Evolutionary conservation across 2,329 filamentous ascomycete species (phyloP).

Genomic region (Colletotrichum coccodes): DNA sequence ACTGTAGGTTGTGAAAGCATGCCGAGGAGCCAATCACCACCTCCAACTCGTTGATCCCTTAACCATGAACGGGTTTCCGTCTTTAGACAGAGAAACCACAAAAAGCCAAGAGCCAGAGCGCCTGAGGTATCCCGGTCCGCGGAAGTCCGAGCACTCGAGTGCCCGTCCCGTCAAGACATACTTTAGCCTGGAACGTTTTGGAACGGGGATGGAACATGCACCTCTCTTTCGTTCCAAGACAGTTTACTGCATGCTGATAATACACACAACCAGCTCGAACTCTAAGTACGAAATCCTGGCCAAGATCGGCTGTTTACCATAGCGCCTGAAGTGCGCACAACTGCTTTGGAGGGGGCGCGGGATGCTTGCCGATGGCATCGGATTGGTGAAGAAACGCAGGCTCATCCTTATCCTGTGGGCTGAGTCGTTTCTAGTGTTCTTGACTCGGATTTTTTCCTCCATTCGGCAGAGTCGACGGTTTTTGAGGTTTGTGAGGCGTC

Average conservation of each 20-base stretch:
- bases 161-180: not conserved
- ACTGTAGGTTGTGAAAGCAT: not conserved
- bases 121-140: constrained; percentile 16
- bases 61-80: not conserved
- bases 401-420: not conserved
- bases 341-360: not conserved
- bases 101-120: not conserved
- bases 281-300: not conserved
- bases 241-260: not conserved
- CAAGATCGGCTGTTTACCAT: constrained; percentile 17
- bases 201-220: constrained; percentile 39
- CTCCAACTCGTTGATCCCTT: not conserved
- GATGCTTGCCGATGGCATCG: not conserved
- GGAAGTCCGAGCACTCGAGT: constrained; percentile 1
- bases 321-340: not conserved
- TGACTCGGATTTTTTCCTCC: constrained; percentile 16
- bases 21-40: not conserved
- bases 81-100: not conserved
- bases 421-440: constrained; percentile 12
- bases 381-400: not conserved
- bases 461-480: not conserved
- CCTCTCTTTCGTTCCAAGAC: not conserved
- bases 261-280: constrained; percentile 2
- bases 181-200: constrained; percentile 33
- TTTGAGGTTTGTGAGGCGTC: not conserved